Conservation (phyloP, 192 early-diverging fungal genomes). For the Nowakowskiella sp. region DNA sequence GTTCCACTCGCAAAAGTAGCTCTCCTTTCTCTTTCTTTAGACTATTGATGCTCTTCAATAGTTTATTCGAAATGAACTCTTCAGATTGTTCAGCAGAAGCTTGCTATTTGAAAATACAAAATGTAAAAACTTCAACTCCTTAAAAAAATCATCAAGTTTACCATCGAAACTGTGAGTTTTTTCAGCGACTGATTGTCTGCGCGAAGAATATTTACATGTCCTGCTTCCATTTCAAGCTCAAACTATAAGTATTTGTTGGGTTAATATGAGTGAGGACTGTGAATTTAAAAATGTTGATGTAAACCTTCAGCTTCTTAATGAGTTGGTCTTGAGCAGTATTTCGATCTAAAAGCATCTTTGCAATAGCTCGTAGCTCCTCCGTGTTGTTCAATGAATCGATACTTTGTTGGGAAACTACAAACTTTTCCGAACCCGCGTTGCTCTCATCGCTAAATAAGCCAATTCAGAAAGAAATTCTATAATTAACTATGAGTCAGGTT, state of each 20-base stretch:
- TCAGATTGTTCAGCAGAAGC: constrained; percentile 32
- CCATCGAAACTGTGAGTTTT: constrained; percentile 24
- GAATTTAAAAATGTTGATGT: not conserved
- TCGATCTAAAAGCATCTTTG: constrained; percentile 11
- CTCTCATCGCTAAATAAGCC: too few relatives aligned
- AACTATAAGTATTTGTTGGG: constrained; percentile 5
- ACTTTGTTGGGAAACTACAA: not conserved
- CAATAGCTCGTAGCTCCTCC: constrained; percentile 9
- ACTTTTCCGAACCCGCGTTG: too few relatives aligned
- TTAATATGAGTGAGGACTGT: not conserved
- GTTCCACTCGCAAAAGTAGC: constrained; percentile 65
- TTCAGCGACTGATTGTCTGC: constrained; percentile 27
- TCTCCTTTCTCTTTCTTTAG: constrained; percentile 76
- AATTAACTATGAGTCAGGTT: too few relatives aligned
- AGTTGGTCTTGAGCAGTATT: constrained; percentile 9
- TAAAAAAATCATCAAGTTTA: constrained; percentile 8
- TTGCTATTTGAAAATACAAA: constrained; percentile 8
- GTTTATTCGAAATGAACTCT: constrained; percentile 70
- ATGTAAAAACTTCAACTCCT: not conserved
- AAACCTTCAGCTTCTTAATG: constrained; percentile 23
- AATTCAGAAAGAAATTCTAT: too few relatives aligned
- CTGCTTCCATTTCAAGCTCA: constrained; percentile 33
- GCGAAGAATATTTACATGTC: constrained; percentile 32
- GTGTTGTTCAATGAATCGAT: constrained; percentile 3
- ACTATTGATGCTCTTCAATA: constrained; percentile 62